Base-by-base conservation (phyloP, 1,284 basidiomycete species). In the Cutaneotrichosporon sp. region DNA sequence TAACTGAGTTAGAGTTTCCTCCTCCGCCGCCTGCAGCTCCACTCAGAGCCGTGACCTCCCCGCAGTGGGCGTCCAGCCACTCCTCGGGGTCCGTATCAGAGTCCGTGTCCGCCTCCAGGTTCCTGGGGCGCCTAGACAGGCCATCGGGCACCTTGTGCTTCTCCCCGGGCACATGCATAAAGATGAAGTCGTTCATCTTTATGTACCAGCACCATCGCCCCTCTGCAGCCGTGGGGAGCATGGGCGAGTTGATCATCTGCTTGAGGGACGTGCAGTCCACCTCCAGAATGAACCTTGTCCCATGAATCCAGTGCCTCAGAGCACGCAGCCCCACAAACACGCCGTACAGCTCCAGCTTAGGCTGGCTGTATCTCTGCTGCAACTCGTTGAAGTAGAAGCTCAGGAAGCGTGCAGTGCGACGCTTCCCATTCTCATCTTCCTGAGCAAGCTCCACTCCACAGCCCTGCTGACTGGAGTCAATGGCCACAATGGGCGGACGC, bases 181-280 rank as follows among this genome's bases (percentile, higher is more conserved):
- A 27, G 24, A 31, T 24, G 34, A 63, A 63, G 56, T 63, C 54
- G 45, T 53, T 34, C 31, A 46, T 27, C 38, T 50, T 47, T 25
- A 63, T 63, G 24, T 58, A 58, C 56, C 51, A 58, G 24, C 61
- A 63, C 61, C 61, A 63, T 3, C n/a, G n/a, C n/a, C n/a, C n/a
- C n/a, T n/a, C n/a, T n/a, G n/a, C n/a, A n/a, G n/a, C n/a, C n/a
- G n/a, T n/a, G n/a, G n/a, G 54, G 1, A 54, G 43, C 18, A 47
- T 31, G 1, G 58, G 58, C 3, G 38, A n/a, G 45, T 59, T 54
- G 31, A 59, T 54, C 58, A 59, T 59, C 52, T 59, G 58, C 22
- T 59, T 54, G 25, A 59, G 16, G 2, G 58, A 59, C 13, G 29
- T 47, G 43, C 58, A 59, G 29, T 59, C 58, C 20, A 50, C 43